Evolutionary conservation across 1,139 yeast species (phyloP), one percentile per base, ranked within the genome.

Genomic region (Yamadazyma atlantica): DNA sequence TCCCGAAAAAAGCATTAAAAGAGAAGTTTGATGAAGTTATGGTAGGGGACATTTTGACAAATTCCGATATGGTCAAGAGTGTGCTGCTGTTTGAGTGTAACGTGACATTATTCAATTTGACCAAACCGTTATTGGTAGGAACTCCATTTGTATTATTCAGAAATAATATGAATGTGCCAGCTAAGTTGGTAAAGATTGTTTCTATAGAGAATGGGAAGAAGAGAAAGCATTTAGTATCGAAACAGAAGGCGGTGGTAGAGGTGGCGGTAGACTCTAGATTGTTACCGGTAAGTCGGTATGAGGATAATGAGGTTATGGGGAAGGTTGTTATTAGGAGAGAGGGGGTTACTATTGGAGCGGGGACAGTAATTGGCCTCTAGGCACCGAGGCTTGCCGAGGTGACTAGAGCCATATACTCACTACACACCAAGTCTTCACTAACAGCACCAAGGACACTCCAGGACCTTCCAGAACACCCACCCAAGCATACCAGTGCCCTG

Each of bases 301-400:
- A 63, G 10, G 78, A 82, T 34, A 80, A 81, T 54, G 73, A 73
- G 49, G 78, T 78, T 29, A 64, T 92, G 34, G 96, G 97, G 2
- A 74, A 96, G 51, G 69, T 92, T 17, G 92, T 94, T 6, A 62
- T 92, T 32, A 80, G 98, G 54, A 80, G 84, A 51, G 96, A 87
- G 50, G 97, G 97, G 2, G 56, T 69, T 21, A 88, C 97, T 0
- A 75, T 92, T 34, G 97, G 95, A 8, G 96, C 97, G 0, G 97
- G 97, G 21, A 71, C 69, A 2, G 80, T 82, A n/a, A n/a, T n/a
- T n/a, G n/a, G n/a, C n/a, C n/a, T n/a, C n/a, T n/a, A n/a, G n/a
- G n/a, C n/a, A n/a, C n/a, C n/a, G n/a, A n/a, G n/a, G n/a, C n/a
- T n/a, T n/a, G n/a, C n/a, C n/a, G n/a, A n/a, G n/a, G n/a, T n/a